Conservation (phyloP, 2,329 filamentous ascomycete genomes). For the Neoascochyta sp. region DNA sequence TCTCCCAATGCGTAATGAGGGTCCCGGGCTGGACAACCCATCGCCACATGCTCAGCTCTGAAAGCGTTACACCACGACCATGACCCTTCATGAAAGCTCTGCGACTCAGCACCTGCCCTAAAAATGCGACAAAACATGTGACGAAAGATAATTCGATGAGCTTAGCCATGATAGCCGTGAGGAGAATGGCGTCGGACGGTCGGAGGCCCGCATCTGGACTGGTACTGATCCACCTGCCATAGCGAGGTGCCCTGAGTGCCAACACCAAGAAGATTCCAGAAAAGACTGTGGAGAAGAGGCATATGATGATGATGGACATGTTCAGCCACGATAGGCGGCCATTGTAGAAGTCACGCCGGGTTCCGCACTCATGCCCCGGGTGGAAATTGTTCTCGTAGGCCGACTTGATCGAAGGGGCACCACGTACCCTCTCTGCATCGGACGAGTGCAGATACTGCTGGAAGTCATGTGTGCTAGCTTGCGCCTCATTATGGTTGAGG, state of each 20-base stretch:
- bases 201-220: slow-evolving; percentile 49
- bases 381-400: slow-evolving; percentile 36
- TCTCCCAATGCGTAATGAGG: slow-evolving; percentile 65
- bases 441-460: slow-evolving; percentile 26
- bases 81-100: slow-evolving; percentile 58
- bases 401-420: slow-evolving; percentile 32
- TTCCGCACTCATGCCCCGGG: slow-evolving; percentile 37
- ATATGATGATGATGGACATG: slow-evolving; percentile 42
- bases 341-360: slow-evolving; percentile 38
- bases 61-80: slow-evolving; percentile 64
- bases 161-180: slow-evolving; percentile 70
- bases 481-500: slow-evolving; percentile 15
- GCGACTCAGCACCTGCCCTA: slow-evolving; percentile 72
- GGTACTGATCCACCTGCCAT: slow-evolving; percentile 54
- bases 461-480: slow-evolving; percentile 26
- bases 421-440: slow-evolving; percentile 22
- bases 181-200: slow-evolving; percentile 61
- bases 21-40: slow-evolving; percentile 66
- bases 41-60: slow-evolving; percentile 72
- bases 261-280: slow-evolving; percentile 65
- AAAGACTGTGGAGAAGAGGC: slow-evolving; percentile 61
- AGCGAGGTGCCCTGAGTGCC: slow-evolving; percentile 60
- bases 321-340: slow-evolving; percentile 49
- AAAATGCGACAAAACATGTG: slow-evolving; percentile 68
- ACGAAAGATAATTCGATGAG: slow-evolving; percentile 75